Base-by-base conservation (phyloP, 805 yeast genomes). In the Yamadazyma kitorensis region DNA sequence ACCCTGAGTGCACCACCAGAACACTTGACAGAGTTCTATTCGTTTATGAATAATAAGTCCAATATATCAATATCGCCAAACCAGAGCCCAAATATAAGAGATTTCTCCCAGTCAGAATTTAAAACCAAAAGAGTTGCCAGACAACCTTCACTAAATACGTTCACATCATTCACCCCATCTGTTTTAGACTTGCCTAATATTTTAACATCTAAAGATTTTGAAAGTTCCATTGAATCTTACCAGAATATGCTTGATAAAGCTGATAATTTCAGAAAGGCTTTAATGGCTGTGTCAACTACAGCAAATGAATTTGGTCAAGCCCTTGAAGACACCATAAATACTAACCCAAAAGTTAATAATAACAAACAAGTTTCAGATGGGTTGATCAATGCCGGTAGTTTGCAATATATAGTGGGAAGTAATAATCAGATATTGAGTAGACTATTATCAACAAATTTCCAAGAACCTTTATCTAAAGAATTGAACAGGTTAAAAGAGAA, bases 231-330 rank as follows among this genome's bases (percentile, higher is more conserved):
- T 8, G 61, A 57, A 8, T 64, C 74, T 2, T 78, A 77, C 46
- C 54, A 61, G n/a, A 65, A 66, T 6, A 60, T 80, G 23, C 44
- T 76, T 12, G 49, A 46, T 3, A 71, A 78, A 31, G 74, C 82
- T 8, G 57, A 54, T 16, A 49, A 59, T 34, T 71, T 80, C 55
- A 48, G 74, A 29, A 47, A 59, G 20, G 69, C 84, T 19, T 52
- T 82, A 46, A 34, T 57, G 25, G 47, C 52, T 29, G 64, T 78
- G 43, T 61, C 87, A 2, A 57, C 57, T 11, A 81, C 86, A 0
- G 82, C 93, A 6, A 79, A 80, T 16, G 80, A 76, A 32, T 75
- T 87, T 49, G 95, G 93, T 1, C 58, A 65, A 3, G 78, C 89
- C 1, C 61, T 87, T 34, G 93, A 85, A 48, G 59, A 55, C 32